Conservation (phyloP, 2,329 filamentous ascomycete genomes). For the Lachnellula willkommii region DNA sequence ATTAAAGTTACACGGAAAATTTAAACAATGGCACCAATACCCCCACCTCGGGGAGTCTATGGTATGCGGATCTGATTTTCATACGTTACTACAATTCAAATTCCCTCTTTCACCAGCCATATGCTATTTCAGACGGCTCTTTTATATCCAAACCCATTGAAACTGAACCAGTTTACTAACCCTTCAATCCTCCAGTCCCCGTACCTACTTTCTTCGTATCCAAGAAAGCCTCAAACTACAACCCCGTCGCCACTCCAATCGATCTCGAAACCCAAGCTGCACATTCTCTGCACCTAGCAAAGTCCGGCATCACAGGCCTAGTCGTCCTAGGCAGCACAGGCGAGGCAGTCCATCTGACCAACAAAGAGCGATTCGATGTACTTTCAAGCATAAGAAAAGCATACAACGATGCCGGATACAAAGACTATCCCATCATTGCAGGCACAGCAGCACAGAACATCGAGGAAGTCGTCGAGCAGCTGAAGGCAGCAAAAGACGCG, state of each 20-base stretch:
- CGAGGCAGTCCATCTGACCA: slow-evolving; percentile 57
- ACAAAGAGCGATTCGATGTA: slow-evolving; percentile 49
- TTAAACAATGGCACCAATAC: neutral
- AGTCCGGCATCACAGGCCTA: slow-evolving; percentile 53
- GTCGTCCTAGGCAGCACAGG: slow-evolving; percentile 59
- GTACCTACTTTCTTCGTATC: slow-evolving; percentile 57
- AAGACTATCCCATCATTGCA: slow-evolving; percentile 54
- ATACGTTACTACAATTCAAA: neutral
- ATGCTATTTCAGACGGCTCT: too few relatives aligned
- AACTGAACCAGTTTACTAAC: neutral
- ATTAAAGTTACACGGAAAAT: neutral
- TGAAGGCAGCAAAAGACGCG: slow-evolving; percentile 45
- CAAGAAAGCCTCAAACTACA: slow-evolving; percentile 25
- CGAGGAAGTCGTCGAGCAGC: slow-evolving; percentile 49
- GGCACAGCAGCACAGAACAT: slow-evolving; percentile 54
- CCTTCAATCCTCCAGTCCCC: slow-evolving; percentile 38
- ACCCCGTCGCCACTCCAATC: slow-evolving; percentile 31
- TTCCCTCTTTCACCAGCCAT: neutral
- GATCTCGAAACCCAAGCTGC: slow-evolving; percentile 53
- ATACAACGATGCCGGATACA: slow-evolving; percentile 50
- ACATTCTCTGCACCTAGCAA: slow-evolving; percentile 55
- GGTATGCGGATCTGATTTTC: neutral
- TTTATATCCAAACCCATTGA: neutral
- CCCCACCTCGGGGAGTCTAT: neutral
- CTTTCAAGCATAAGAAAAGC: slow-evolving; percentile 49